Evolutionary conservation across 2,329 filamentous ascomycete genomes (phyloP).

Genomic region (Penicillium hordei): DNA sequence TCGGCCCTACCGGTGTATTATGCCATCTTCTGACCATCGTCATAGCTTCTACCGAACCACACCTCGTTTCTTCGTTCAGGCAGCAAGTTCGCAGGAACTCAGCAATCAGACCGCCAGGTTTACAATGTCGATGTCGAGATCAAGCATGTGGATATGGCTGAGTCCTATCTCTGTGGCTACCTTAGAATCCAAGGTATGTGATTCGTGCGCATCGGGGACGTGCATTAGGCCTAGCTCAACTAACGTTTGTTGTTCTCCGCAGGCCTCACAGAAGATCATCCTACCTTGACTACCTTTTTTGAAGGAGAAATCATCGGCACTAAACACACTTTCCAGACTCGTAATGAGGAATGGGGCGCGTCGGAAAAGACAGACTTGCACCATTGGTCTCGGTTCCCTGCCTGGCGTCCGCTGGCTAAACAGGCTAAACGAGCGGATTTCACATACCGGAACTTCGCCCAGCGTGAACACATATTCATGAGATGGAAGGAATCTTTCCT

Average conservation of each 20-base stretch:
- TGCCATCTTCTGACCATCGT: slow-evolving; percentile 18
- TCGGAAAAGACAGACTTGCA: slow-evolving; percentile 86
- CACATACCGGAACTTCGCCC: slow-evolving; percentile 66
- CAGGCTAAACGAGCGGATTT: slow-evolving; percentile 60
- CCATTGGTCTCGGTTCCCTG: slow-evolving; percentile 88
- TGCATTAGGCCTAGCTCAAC: slow-evolving; percentile 4
- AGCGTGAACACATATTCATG: slow-evolving; percentile 93
- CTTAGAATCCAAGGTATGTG: slow-evolving; percentile 83
- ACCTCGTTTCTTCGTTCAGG: slow-evolving; percentile 82
- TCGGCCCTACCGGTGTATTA: slow-evolving; percentile 1
- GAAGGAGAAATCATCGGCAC: slow-evolving; percentile 96
- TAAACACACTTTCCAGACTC: slow-evolving; percentile 91
- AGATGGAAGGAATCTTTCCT: slow-evolving; percentile 98
- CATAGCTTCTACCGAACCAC: slow-evolving; percentile 70
- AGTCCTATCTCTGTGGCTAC: slow-evolving; percentile 94
- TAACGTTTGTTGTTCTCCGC: slow-evolving; percentile 12
- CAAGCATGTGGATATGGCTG: slow-evolving; percentile 90
- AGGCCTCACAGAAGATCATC: slow-evolving; percentile 94
- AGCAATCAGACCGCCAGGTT: slow-evolving; percentile 86
- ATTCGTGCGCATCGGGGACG: not conserved
- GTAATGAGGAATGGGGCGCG: slow-evolving; percentile 87
- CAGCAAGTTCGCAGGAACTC: slow-evolving; percentile 84
- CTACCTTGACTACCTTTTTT: slow-evolving; percentile 96
- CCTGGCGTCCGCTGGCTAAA: slow-evolving; percentile 75
- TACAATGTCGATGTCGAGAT: slow-evolving; percentile 98